A percentile compares a stretch with the other conserved stretches of the same genome.
Evolutionary conservation across 495 filamentous ascomycete species (phyloP).

Genomic region (Echria macrotheca): DNA sequence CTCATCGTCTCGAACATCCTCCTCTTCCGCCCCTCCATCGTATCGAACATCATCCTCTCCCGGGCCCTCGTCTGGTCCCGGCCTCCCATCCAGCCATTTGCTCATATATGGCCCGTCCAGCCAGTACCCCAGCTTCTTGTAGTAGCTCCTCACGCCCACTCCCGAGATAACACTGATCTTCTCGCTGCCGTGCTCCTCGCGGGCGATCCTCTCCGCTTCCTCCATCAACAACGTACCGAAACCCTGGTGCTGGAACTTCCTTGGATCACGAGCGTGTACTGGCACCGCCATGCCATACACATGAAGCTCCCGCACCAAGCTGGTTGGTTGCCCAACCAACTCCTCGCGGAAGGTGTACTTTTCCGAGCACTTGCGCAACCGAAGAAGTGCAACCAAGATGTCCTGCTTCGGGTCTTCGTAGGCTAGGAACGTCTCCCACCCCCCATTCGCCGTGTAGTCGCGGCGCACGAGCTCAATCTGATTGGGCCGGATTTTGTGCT

Average conservation of each 20-base stretch:
- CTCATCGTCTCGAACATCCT: background rate
- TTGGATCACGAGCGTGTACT: constrained; percentile 84
- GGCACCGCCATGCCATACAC: constrained; percentile 96
- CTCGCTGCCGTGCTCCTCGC: constrained; percentile 83
- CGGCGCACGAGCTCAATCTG: constrained; percentile 95
- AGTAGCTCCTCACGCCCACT: constrained; percentile 91
- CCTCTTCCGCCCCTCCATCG: too few species aligned
- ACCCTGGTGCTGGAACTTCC: constrained; percentile 97
- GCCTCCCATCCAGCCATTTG: constrained; percentile 54
- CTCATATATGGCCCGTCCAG: constrained; percentile 90
- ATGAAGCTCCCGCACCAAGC: constrained; percentile 88
- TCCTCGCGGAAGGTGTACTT: constrained; percentile 89
- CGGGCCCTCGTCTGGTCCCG: constrained; percentile 15
- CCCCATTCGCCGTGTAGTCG: constrained; percentile 90
- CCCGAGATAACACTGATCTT: constrained; percentile 97
- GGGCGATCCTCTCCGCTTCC: constrained; percentile 90
- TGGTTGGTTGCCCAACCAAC: constrained; percentile 77
- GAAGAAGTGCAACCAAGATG: constrained; percentile 87
- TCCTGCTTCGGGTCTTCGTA: constrained; percentile 99
- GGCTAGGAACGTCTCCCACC: constrained; percentile 97
- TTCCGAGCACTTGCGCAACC: constrained; percentile 81
- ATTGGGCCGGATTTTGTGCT: constrained; percentile 93
- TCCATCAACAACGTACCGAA: constrained; percentile 97
- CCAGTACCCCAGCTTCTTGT: constrained; percentile 84
- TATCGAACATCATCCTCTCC: background rate